These are phyloP conservation scores for Pseudocercospora eumusae DNA, from an alignment of 2,329 filamentous ascomycete species.

Conservation along the genomic window DNA sequence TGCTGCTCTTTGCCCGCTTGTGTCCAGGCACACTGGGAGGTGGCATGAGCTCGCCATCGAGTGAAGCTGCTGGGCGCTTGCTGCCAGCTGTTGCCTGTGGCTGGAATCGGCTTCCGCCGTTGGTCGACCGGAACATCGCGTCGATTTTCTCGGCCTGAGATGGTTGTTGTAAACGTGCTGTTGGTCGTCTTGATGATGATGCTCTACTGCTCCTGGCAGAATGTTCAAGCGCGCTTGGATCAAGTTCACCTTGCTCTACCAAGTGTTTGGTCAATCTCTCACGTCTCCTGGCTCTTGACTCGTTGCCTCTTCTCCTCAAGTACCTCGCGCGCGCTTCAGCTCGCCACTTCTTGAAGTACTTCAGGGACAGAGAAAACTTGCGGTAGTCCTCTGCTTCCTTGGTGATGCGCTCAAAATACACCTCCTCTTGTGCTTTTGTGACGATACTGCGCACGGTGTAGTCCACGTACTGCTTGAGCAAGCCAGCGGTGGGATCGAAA, in stretches of 20 bases:
- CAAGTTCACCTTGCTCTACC: not conserved
- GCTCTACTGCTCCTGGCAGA: constrained; percentile 1
- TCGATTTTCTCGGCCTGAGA: constrained; percentile 21
- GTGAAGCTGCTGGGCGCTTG: constrained; percentile 34
- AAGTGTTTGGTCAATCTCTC: not conserved
- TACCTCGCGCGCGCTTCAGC: constrained; percentile 20
- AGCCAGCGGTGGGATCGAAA: constrained; percentile 43
- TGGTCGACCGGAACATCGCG: constrained; percentile 29
- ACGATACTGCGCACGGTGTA: constrained; percentile 40
- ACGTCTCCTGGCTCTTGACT: constrained; percentile 1
- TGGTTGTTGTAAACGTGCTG: not conserved
- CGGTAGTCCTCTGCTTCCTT: constrained; percentile 39
- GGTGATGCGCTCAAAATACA: constrained; percentile 37
- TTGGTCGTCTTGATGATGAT: constrained; percentile 7
- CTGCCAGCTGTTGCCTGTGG: constrained; percentile 27
- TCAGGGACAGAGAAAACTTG: constrained; percentile 36
- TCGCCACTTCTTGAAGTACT: constrained; percentile 44
- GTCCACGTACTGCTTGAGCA: constrained; percentile 50
- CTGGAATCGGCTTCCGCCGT: constrained; percentile 18
- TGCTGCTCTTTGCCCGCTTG: constrained; percentile 37
- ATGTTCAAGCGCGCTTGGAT: not conserved
- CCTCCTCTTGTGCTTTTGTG: constrained; percentile 38
- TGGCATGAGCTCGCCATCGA: constrained; percentile 22
- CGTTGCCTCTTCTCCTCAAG: constrained; percentile 13
- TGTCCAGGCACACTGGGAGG: constrained; percentile 20